phyloP scores from a whole-genome alignment of 2,329 filamentous ascomycete genomes.

The Trichoderma guizhouense region DNA sequence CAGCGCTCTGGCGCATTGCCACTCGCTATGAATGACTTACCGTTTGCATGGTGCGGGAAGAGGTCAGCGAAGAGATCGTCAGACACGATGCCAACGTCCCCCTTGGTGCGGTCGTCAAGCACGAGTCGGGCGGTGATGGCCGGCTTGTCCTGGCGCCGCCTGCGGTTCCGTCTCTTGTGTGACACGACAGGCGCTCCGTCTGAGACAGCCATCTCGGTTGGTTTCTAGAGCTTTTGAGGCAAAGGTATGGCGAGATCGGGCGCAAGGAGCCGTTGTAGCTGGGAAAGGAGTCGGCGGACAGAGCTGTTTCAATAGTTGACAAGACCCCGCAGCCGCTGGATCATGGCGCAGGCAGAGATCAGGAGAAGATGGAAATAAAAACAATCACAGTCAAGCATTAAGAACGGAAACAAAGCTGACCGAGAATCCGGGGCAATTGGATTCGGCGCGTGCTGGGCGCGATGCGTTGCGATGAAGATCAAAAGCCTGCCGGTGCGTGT shows the following conservation, averaged over 20 bases:
- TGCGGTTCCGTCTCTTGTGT: conserved; percentile 44
- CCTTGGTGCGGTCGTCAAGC: conserved; percentile 80
- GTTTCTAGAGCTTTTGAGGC: not conserved
- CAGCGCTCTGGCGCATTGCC: not conserved
- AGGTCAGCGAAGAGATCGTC: conserved; percentile 81
- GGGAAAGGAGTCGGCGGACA: not conserved
- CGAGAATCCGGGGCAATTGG: not conserved
- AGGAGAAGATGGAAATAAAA: not conserved
- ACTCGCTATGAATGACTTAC: conserved; percentile 41
- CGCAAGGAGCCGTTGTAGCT: not conserved
- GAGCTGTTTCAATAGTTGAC: not conserved
- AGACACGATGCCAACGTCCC: conserved; percentile 81
- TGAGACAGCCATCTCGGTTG: conserved; percentile 30
- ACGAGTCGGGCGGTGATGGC: conserved; percentile 76
- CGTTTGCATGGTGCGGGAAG: conserved; percentile 59
- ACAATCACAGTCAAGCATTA: not conserved
- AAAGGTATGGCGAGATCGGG: not conserved
- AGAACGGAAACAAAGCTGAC: not conserved
- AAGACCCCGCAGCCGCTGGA: conserved; percentile 15
- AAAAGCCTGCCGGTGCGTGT: conserved; percentile 3
- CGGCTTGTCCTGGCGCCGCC: conserved; percentile 65
- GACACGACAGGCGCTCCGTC: conserved; percentile 25
- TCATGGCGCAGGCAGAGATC: conserved; percentile 15
- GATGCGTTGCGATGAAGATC: conserved; percentile 8
- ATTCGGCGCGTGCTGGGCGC: conserved; percentile 11